Percentiles rank a stretch among this genome's conserved stretches.
These are phyloP conservation scores for Hamamelis virginiana DNA, from an alignment of 164 flowering plant genomes.

Conservation along the genomic window DNA sequence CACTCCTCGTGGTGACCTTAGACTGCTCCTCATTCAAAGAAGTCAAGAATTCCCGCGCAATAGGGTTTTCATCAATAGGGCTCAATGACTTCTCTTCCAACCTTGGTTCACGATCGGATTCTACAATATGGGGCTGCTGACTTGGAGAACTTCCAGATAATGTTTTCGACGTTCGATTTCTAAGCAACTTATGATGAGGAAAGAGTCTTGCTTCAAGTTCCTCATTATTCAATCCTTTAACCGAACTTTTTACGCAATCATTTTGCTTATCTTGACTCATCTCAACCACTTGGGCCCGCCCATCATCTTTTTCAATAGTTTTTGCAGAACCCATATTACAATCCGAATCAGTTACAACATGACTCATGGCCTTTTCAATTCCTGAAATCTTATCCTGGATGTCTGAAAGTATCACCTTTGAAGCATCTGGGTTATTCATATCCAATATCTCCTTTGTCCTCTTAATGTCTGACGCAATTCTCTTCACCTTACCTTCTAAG, in stretches of 20 bases:
- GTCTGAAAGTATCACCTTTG: slow-evolving; percentile 73
- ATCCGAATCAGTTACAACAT: slow-evolving; percentile 39
- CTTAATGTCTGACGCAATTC: slow-evolving; percentile 90
- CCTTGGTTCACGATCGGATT: slow-evolving; percentile 17
- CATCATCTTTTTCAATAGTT: slow-evolving; percentile 16
- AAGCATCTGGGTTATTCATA: slow-evolving; percentile 70
- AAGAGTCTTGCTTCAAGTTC: slow-evolving; percentile 84
- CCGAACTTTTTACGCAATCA: slow-evolving; percentile 22
- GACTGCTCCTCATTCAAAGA: slow-evolving; percentile 37
- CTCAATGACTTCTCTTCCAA: slow-evolving; percentile 31
- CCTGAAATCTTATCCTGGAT: slow-evolving; percentile 91
- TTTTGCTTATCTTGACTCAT: slow-evolving; percentile 12
- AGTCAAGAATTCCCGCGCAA: slow-evolving; percentile 70
- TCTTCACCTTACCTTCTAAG: slow-evolving; percentile 87
- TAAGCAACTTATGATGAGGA: slow-evolving; percentile 84
- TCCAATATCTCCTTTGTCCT: slow-evolving; percentile 88
- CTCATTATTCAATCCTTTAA: slow-evolving; percentile 51
- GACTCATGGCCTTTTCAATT: slow-evolving; percentile 79
- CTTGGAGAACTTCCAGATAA: slow-evolving; percentile 28
- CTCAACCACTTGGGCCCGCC: slow-evolving; percentile 12
- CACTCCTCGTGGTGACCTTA: slow-evolving; percentile 16
- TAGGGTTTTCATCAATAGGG: slow-evolving; percentile 55
- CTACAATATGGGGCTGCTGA: slow-evolving; percentile 8
- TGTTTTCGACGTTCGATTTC: slow-evolving; percentile 39
- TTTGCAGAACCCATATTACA: slow-evolving; percentile 17